Evolutionary conservation across 768 basidiomycete species (phyloP).

Genomic region (Suillus sp.): DNA sequence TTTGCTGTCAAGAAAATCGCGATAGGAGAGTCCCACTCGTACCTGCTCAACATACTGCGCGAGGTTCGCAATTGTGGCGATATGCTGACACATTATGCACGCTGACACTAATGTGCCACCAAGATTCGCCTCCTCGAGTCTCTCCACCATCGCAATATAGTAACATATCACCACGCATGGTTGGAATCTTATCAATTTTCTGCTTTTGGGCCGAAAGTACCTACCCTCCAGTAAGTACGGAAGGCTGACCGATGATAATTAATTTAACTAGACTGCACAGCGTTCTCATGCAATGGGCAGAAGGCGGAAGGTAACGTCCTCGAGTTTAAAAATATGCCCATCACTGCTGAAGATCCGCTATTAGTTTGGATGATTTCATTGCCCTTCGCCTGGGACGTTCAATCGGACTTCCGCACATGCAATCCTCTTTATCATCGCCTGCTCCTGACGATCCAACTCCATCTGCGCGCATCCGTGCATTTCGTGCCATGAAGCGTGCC

Average conservation of each 20-base stretch:
- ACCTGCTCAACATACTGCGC: constrained; percentile 77
- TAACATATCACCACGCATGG: constrained; percentile 97
- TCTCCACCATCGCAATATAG: constrained; percentile 89
- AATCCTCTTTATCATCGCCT: constrained; percentile 34
- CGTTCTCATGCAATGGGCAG: constrained; percentile 92
- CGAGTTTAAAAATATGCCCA: neutral
- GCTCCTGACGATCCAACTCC: constrained; percentile 50
- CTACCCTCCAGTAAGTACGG: constrained; percentile 75
- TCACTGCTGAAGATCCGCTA: neutral
- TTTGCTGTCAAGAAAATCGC: constrained; percentile 98
- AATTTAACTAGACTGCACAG: constrained; percentile 38
- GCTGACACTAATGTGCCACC: neutral
- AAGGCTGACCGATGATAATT: neutral
- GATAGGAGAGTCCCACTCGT: constrained; percentile 86
- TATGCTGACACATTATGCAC: neutral
- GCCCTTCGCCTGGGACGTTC: constrained; percentile 72
- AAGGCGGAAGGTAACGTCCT: constrained; percentile 64
- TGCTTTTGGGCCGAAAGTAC: constrained; percentile 84
- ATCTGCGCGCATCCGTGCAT: constrained; percentile 74
- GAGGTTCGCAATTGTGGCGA: constrained; percentile 49
- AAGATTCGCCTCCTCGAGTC: constrained; percentile 84
- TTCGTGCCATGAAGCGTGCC: constrained; percentile 68
- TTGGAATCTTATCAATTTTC: constrained; percentile 86
- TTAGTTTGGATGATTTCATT: constrained; percentile 82
- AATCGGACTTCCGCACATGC: constrained; percentile 44